Conservation (phyloP, 257 asterid species). For the Paulownia fortunei region DNA sequence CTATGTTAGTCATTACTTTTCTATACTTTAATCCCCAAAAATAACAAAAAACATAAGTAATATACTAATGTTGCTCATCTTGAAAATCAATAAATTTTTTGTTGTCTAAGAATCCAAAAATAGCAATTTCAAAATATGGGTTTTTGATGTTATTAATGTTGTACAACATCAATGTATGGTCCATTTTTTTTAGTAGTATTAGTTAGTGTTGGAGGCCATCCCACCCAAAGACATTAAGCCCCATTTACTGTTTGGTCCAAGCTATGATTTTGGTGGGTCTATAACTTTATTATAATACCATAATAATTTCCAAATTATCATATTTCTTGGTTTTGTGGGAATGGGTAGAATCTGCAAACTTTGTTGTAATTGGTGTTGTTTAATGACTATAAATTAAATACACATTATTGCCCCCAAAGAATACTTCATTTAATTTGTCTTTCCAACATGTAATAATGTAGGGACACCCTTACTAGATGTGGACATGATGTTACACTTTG, state of each 20-base stretch:
- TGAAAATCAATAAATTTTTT: too few species aligned
- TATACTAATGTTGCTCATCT: too few species aligned
- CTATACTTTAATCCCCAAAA: too few species aligned
- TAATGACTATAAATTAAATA: neutral
- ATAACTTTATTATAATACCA: neutral
- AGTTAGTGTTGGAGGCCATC: neutral
- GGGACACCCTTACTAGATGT: neutral
- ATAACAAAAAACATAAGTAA: too few species aligned
- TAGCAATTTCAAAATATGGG: too few species aligned
- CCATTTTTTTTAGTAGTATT: too few species aligned
- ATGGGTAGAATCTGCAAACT: neutral
- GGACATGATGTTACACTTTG: neutral
- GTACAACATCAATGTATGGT: too few species aligned
- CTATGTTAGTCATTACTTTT: too few species aligned
- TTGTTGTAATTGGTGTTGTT: neutral
- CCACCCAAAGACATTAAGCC: conserved; percentile 5
- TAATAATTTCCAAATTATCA: neutral
- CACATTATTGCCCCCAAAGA: neutral
- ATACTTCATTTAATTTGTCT: neutral
- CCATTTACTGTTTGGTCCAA: neutral
- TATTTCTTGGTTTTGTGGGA: neutral
- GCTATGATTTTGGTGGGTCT: neutral
- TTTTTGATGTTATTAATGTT: too few species aligned
- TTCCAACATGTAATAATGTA: neutral
- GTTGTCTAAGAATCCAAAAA: too few species aligned